Base-by-base conservation (phyloP, 2,329 filamentous ascomycete species). In the Albophoma yamanashiensis region DNA sequence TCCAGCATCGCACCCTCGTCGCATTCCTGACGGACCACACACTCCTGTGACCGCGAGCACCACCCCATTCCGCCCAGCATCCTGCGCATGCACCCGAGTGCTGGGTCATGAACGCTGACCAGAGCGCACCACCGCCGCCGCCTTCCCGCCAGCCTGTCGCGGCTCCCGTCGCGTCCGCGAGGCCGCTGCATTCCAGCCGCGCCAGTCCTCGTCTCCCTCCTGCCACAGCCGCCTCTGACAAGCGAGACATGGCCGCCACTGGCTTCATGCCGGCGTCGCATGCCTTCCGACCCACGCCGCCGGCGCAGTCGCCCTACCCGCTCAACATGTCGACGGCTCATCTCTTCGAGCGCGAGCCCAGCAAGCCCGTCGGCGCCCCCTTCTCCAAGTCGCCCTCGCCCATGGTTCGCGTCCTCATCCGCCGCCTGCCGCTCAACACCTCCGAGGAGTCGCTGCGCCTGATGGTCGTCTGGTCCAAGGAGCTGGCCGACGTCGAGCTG, bases 401-500 rank as follows among this genome's bases (percentile, higher is more conserved):
- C 68, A 72, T 58, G 70, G 75, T 65, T 67, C 77, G 64, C 27
- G 74, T 84, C 42, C 68, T 83, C 55, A 82, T 86, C 62, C 80
- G 80, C 58, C 76, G 78, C 63, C 74, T 87, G 15, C 82, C 83
- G 1, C 63, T 75, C 57, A 79, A 81, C 64, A 82, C 79, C 3
- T 79, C 79, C 1, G 79, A 83, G 57, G 78, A 84, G 57, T 76
- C 77, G 31, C 66, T 87, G 58, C 75, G 79, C 55, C 70, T 82
- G 38, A 85, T 86, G 82, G 75, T 83, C 40, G 74, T 84, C 50
- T 85, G 82, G 72, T 83, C 81, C 58, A 77, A 85, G 64, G 82
- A 85, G 43, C 72, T 84, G 15, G 68, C 77, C 43, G 74, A 77
- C 53, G 75, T 82, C 22, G 77, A 84, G 64, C 71, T 86, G 34